phyloP scores from a whole-genome alignment of 768 basidiomycete genomes.

The Leccinum obscurum region DNA sequence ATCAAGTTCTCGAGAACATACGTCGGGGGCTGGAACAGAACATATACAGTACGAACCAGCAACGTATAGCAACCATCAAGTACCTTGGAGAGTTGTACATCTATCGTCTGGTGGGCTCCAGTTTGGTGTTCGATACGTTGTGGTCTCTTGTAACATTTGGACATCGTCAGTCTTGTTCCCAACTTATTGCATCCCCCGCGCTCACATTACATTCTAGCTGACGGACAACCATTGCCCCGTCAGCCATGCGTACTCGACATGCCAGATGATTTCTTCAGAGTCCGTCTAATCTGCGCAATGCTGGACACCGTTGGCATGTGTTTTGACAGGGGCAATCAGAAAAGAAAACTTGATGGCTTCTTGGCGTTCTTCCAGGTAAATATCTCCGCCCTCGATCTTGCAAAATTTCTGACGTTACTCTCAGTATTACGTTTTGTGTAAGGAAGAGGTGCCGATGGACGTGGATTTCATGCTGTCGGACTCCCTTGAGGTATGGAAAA shows the following conservation, averaged over 20 bases:
- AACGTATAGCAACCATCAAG: constrained; percentile 87
- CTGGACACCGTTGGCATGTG: constrained; percentile 97
- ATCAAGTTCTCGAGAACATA: constrained; percentile 93
- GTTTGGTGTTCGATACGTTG: constrained; percentile 88
- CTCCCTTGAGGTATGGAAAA: constrained; percentile 73
- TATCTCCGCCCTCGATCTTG: neutral
- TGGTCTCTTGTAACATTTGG: constrained; percentile 97
- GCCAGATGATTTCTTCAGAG: constrained; percentile 95
- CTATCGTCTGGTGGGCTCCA: constrained; percentile 86
- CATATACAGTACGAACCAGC: constrained; percentile 92
- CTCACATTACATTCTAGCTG: constrained; percentile 52
- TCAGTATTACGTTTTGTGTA: constrained; percentile 87
- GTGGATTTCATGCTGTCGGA: constrained; percentile 97
- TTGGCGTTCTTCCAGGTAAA: constrained; percentile 89
- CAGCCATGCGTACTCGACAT: constrained; percentile 78
- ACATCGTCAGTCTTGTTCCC: constrained; percentile 66
- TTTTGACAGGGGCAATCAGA: constrained; percentile 92
- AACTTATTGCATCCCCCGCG: neutral
- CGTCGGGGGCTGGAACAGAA: constrained; percentile 91
- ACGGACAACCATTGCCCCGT: constrained; percentile 83
- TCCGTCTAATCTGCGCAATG: constrained; percentile 87
- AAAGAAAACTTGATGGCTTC: constrained; percentile 91
- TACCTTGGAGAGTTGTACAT: constrained; percentile 98
- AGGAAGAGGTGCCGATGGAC: constrained; percentile 91
- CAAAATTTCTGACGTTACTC: constrained; percentile 6